A percentile compares a stretch with the other conserved stretches of the same genome.
Evolutionary conservation across 1,139 yeast species (phyloP).

Genomic region (Suhomyces coccinellae): DNA sequence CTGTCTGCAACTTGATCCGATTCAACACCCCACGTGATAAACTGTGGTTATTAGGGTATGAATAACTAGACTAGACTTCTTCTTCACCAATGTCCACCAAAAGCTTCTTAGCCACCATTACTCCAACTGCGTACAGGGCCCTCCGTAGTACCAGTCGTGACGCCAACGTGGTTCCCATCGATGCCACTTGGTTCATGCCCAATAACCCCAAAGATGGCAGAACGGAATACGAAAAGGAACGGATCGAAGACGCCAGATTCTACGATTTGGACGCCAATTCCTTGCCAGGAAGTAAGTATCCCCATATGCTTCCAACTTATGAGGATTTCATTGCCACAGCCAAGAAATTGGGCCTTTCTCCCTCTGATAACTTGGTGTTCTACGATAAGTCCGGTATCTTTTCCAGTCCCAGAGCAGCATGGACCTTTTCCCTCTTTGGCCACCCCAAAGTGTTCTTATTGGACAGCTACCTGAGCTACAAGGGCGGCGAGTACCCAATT

Average conservation of each 20-base stretch:
- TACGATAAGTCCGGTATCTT: constrained; percentile 85
- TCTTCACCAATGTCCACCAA: constrained; percentile 7
- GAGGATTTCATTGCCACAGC: constrained; percentile 55
- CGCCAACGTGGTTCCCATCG: constrained; percentile 63
- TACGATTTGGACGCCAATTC: constrained; percentile 78
- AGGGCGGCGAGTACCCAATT: constrained; percentile 25
- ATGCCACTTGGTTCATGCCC: constrained; percentile 93
- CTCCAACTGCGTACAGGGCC: constrained; percentile 24
- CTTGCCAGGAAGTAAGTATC: constrained; percentile 59
- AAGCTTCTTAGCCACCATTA: constrained; percentile 14
- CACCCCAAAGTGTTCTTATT: constrained; percentile 66
- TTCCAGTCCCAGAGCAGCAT: constrained; percentile 86
- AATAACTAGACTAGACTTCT: neutral
- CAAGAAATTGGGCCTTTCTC: constrained; percentile 45
- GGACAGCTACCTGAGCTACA: constrained; percentile 64
- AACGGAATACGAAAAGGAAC: constrained; percentile 54
- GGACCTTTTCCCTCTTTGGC: constrained; percentile 81
- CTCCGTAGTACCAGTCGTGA: constrained; percentile 19
- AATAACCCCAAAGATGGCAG: constrained; percentile 60
- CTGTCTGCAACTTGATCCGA: no score
- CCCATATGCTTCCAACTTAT: constrained; percentile 83
- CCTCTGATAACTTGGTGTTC: constrained; percentile 65
- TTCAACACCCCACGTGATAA: constrained; percentile 6
- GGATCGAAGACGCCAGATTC: constrained; percentile 69
- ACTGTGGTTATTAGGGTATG: neutral